Percentiles rank a stretch among this genome's conserved stretches.
Evolutionary conservation across 768 basidiomycete species (phyloP).

Genomic region (Thelephora ganbajun): DNA sequence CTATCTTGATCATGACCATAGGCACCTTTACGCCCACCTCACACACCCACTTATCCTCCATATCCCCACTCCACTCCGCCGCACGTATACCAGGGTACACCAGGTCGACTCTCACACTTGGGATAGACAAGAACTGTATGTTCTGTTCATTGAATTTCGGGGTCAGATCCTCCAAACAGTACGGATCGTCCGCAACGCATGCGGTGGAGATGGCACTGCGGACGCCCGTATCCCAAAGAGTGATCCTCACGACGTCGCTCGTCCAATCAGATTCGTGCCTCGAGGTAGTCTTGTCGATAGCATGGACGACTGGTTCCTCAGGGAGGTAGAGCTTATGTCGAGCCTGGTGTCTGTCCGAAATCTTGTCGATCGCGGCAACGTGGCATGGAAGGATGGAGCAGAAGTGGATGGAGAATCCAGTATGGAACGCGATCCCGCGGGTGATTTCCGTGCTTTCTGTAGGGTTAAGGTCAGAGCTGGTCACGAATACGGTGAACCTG

Average conservation of each 20-base stretch:
- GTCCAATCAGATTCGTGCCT: slow-evolving; percentile 13
- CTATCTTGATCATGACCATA: neutral
- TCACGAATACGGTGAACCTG: slow-evolving; percentile 52
- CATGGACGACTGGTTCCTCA: slow-evolving; percentile 33
- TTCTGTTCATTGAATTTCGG: neutral
- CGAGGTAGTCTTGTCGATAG: slow-evolving; percentile 25
- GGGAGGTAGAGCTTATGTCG: slow-evolving; percentile 38
- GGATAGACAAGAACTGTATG: neutral
- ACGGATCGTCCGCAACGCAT: slow-evolving; percentile 55
- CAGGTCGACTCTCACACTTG: neutral
- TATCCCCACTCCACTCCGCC: neutral
- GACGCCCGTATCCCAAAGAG: slow-evolving; percentile 34
- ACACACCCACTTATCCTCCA: neutral
- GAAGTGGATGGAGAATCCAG: slow-evolving; percentile 39
- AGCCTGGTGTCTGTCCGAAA: slow-evolving; percentile 8
- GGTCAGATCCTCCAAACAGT: slow-evolving; percentile 14
- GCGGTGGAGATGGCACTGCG: slow-evolving; percentile 51
- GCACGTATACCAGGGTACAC: neutral
- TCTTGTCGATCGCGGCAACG: slow-evolving; percentile 6
- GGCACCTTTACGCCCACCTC: neutral
- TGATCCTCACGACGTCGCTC: slow-evolving; percentile 29
- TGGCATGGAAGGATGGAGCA: slow-evolving; percentile 27
- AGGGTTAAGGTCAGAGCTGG: slow-evolving; percentile 73
- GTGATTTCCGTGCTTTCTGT: slow-evolving; percentile 47
- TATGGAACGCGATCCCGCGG: slow-evolving; percentile 51